A percentile compares a stretch with the other conserved stretches of the same genome.
Evolutionary conservation across 164 flowering plant genomes (phyloP).

Genomic region (Annona squamosa): DNA sequence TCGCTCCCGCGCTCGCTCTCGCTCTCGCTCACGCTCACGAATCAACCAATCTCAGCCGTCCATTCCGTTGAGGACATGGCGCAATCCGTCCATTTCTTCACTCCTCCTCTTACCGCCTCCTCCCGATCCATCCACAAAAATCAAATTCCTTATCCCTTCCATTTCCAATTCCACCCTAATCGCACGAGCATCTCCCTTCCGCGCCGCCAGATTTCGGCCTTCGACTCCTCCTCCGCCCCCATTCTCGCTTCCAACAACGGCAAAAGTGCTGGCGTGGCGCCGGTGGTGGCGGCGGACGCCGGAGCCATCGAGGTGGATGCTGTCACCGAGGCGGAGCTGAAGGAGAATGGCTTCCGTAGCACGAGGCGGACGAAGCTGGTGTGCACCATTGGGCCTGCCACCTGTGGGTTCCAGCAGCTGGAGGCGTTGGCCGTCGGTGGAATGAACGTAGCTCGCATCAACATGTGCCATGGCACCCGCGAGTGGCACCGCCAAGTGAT

Average conservation of each 20-base stretch:
- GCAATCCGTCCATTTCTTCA: slow-evolving; percentile 21
- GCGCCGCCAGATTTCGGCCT: slow-evolving; percentile 12
- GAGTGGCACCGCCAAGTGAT: slow-evolving; percentile 83
- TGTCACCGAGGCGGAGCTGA: slow-evolving; percentile 29
- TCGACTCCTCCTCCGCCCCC: slow-evolving; percentile 10
- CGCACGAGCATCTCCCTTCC: not conserved
- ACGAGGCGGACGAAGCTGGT: slow-evolving; percentile 32
- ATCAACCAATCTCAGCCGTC: not conserved
- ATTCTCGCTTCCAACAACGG: slow-evolving; percentile 20
- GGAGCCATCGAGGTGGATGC: slow-evolving; percentile 28
- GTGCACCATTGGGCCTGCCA: slow-evolving; percentile 32
- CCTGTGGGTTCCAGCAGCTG: slow-evolving; percentile 73
- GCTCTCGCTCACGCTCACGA: not conserved
- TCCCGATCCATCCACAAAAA: slow-evolving; percentile 10
- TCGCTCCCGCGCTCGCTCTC: not conserved
- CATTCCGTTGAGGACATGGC: slow-evolving; percentile 14
- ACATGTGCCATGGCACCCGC: slow-evolving; percentile 88
- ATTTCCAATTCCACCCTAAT: not conserved
- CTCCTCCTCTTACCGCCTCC: slow-evolving; percentile 9
- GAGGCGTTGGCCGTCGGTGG: slow-evolving; percentile 92
- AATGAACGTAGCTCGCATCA: slow-evolving; percentile 88
- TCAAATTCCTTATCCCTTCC: slow-evolving; percentile 1
- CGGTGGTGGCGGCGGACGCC: slow-evolving; percentile 8
- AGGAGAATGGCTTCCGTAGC: slow-evolving; percentile 35
- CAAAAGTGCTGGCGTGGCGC: not conserved